A percentile compares a stretch with the other conserved stretches of the same genome.
These are phyloP conservation scores for Xylariaceae sp. DNA, from an alignment of 2,329 filamentous ascomycete genomes.

Conservation along the genomic window DNA sequence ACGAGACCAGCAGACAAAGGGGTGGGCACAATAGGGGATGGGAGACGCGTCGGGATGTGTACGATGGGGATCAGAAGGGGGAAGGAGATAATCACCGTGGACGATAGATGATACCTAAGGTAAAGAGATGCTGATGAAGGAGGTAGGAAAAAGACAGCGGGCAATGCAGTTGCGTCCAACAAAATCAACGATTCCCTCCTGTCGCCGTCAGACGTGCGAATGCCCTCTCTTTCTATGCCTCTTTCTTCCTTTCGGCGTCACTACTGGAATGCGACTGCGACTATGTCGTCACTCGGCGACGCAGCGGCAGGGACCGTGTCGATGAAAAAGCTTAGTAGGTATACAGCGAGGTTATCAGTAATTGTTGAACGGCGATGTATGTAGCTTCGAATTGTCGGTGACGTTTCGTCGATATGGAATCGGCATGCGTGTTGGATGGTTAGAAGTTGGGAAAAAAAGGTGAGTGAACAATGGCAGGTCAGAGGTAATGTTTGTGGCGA, in stretches of 20 bases:
- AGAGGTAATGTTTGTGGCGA: background rate
- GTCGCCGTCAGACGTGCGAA: background rate
- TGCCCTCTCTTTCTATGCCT: slow-evolving; percentile 3
- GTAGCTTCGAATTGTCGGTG: background rate
- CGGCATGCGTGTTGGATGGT: background rate
- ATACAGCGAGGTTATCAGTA: background rate
- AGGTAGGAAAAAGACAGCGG: slow-evolving; percentile 1
- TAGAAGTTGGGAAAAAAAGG: background rate
- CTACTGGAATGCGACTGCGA: slow-evolving; percentile 1
- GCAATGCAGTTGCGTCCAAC: background rate
- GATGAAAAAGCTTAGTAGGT: background rate
- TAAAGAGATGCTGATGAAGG: background rate
- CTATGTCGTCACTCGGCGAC: slow-evolving; percentile 21
- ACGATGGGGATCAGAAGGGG: background rate
- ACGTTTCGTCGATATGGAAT: too few relatives aligned
- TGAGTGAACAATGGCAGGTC: background rate
- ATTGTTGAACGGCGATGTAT: background rate
- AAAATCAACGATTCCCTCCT: background rate
- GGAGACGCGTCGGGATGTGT: background rate
- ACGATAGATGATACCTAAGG: slow-evolving; percentile 6
- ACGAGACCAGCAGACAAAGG: slow-evolving; percentile 1
- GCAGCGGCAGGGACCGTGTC: slow-evolving; percentile 5
- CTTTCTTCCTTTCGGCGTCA: background rate
- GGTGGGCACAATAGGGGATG: background rate
- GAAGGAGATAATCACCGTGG: slow-evolving; percentile 7